Conservation (phyloP, 352 stramenopile genomes). For the Phytophthora pseudosyringae region DNA sequence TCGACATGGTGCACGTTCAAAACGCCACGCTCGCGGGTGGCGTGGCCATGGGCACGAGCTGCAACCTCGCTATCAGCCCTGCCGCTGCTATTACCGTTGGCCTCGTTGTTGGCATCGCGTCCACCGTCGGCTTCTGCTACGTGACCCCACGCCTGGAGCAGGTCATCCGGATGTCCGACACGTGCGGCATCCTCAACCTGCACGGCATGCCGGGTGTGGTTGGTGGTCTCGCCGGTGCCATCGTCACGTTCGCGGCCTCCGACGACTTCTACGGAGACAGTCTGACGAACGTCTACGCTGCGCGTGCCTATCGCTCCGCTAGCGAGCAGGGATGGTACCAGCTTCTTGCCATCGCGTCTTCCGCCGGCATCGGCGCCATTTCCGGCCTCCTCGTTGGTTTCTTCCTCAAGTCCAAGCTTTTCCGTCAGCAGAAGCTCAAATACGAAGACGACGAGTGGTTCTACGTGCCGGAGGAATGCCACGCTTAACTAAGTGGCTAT, state of each 20-base stretch:
- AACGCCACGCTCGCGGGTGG: conserved; percentile 88
- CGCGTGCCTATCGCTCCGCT: conserved; percentile 48
- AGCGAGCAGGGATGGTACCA: conserved; percentile 64
- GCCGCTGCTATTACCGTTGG: conserved; percentile 58
- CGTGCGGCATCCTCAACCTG: conserved; percentile 74
- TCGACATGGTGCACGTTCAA: conserved; percentile 86
- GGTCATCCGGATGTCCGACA: conserved; percentile 56
- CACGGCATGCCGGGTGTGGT: conserved; percentile 81
- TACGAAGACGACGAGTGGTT: conserved; percentile 81
- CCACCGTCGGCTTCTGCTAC: conserved; percentile 52
- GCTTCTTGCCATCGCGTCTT: conserved; percentile 59
- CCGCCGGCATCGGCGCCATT: conserved; percentile 46
- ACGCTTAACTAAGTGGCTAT: conserved; percentile 15
- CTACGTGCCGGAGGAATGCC: conserved; percentile 45
- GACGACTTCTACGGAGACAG: conserved; percentile 59
- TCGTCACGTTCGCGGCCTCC: conserved; percentile 57
- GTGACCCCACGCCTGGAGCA: conserved; percentile 50
- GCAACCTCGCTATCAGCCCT: conserved; percentile 74
- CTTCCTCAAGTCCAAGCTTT: conserved; percentile 54
- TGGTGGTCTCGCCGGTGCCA: conserved; percentile 58
- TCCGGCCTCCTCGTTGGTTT: conserved; percentile 37
- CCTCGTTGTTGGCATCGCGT: conserved; percentile 59
- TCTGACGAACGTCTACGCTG: conserved; percentile 55
- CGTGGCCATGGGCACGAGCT: conserved; percentile 80
- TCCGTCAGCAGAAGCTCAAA: conserved; percentile 62